These are phyloP conservation scores for Chiua virens DNA, from an alignment of 768 basidiomycete species.

Conservation along the genomic window DNA sequence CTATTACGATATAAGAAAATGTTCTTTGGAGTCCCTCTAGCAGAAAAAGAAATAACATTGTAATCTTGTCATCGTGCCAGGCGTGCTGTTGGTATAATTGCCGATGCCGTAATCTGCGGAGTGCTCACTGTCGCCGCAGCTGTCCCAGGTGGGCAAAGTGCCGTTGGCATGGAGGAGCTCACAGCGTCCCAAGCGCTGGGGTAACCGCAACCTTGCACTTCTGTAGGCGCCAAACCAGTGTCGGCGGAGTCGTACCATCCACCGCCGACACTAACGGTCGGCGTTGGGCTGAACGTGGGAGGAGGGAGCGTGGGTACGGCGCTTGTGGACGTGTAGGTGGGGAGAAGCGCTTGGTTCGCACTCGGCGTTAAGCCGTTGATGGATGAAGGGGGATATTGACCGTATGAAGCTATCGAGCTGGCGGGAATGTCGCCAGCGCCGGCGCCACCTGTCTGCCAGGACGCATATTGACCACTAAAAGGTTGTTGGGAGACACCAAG, in stretches of 20 bases:
- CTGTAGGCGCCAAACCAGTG: constrained; percentile 52
- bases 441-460: constrained; percentile 70
- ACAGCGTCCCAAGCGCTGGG: constrained; percentile 65
- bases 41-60: not conserved
- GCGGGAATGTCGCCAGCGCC: constrained; percentile 51
- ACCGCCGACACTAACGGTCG: constrained; percentile 43
- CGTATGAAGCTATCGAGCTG: constrained; percentile 40
- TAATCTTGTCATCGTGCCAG: constrained; percentile 2
- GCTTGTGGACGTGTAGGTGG: constrained; percentile 66
- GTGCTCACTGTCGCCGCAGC: constrained; percentile 1
- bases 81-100: constrained; percentile 2
- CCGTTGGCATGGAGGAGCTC: constrained; percentile 45
- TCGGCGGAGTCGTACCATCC: constrained; percentile 62
- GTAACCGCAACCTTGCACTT: constrained; percentile 64
- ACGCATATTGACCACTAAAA: constrained; percentile 54
- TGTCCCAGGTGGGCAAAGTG: constrained; percentile 36
- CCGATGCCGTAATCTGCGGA: not conserved
- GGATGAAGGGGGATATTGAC: constrained; percentile 54
- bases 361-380: constrained; percentile 44
- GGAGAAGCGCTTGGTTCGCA: constrained; percentile 41
- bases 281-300: constrained; percentile 48
- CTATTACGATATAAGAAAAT: not conserved
- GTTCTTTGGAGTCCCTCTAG: not conserved
- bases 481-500: constrained; percentile 43
- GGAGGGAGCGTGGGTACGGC: constrained; percentile 55